A percentile compares a stretch with the other conserved stretches of the same genome.
Conservation (phyloP, 495 filamentous ascomycete species). For the Podospora tetraspora region DNA sequence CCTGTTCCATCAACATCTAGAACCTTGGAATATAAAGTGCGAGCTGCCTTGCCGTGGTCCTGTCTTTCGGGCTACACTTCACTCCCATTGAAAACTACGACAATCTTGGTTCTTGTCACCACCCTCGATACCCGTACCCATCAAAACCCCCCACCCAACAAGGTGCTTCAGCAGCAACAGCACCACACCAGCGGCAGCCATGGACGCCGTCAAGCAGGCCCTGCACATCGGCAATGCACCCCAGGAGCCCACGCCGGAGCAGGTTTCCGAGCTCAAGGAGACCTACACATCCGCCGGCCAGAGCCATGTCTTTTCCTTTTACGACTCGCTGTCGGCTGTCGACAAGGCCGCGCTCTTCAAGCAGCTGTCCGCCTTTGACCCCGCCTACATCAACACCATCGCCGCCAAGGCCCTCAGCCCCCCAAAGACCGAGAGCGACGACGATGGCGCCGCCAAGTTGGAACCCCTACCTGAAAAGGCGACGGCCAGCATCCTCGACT, state of each 20-base stretch:
- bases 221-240: slow-evolving; percentile 31
- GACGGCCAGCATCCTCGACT: slow-evolving; percentile 88
- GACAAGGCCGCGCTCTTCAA: slow-evolving; percentile 77
- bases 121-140: neutral
- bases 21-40: neutral
- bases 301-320: slow-evolving; percentile 89
- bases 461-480: slow-evolving; percentile 89
- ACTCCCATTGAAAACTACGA: neutral
- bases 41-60: neutral
- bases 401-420: slow-evolving; percentile 76
- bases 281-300: slow-evolving; percentile 77
- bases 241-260: slow-evolving; percentile 63
- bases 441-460: slow-evolving; percentile 46
- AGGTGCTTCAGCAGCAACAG: neutral
- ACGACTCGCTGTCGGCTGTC: slow-evolving; percentile 62
- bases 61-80: neutral
- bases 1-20: neutral
- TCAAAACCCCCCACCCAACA: neutral
- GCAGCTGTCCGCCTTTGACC: slow-evolving; percentile 77
- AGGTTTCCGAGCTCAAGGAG: slow-evolving; percentile 67
- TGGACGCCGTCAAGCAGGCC: slow-evolving; percentile 15
- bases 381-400: slow-evolving; percentile 75
- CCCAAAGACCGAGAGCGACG: slow-evolving; percentile 45
- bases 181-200: slow-evolving; percentile 1
- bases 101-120: neutral